Percentiles rank a stretch among this genome's conserved stretches.
phyloP scores from a whole-genome alignment of 176 grass and related monocot species.

The Triticum aestivum region IWGSC_CS_RefSeq_v2.1 NC_057798.1:491602783-491603282 shows the following conservation, averaged over 20 bases:
- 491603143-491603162: background rate
- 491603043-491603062: background rate
- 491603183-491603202: too few relatives aligned
- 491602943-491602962: background rate
- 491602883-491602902: background rate
- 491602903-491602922: background rate
- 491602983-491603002: background rate
- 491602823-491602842: background rate
- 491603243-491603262: too few relatives aligned
- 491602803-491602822: background rate
- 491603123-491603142: background rate
- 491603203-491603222: too few relatives aligned
- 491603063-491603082: background rate
- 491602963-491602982: background rate
- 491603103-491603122: background rate
- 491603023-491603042: background rate
- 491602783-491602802: background rate
- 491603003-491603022: background rate
- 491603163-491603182: background rate
- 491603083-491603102: background rate
- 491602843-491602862: background rate
- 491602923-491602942: background rate
- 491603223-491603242: too few relatives aligned
- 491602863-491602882: background rate
- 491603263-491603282: too few relatives aligned